These are phyloP conservation scores for Heliocybe sulcata DNA, from an alignment of 1,284 basidiomycete genomes.

Conservation along the genomic window DNA sequence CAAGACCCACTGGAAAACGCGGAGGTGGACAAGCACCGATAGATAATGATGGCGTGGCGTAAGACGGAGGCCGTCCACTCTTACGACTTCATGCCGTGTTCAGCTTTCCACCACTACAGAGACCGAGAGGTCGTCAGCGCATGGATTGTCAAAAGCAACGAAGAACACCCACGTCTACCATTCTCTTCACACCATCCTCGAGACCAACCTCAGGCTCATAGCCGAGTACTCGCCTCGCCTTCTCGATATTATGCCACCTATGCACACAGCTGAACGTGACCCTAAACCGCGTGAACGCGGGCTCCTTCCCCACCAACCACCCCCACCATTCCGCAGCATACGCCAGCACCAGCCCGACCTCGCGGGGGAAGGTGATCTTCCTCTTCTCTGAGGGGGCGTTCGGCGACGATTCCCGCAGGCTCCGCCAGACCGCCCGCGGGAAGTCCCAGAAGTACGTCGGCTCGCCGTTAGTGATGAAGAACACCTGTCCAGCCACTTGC, in stretches of 20 bases:
- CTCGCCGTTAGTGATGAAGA: slow-evolving; percentile 98
- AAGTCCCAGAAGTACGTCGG: slow-evolving; percentile 98
- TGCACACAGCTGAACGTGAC: slow-evolving; percentile 71
- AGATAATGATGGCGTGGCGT: not conserved
- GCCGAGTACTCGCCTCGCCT: slow-evolving; percentile 84
- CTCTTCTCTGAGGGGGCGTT: slow-evolving; percentile 23
- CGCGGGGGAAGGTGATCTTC: slow-evolving; percentile 51
- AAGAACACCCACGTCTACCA: slow-evolving; percentile 55
- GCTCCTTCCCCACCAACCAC: slow-evolving; percentile 73
- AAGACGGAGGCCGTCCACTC: too few relatives aligned
- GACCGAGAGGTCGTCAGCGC: not conserved
- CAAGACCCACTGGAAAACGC: too few relatives aligned
- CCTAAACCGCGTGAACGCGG: slow-evolving; percentile 87
- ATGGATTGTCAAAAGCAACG: too few relatives aligned
- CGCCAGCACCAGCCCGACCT: slow-evolving; percentile 66
- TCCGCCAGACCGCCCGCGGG: slow-evolving; percentile 78
- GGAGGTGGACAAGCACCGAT: not conserved
- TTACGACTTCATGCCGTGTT: slow-evolving; percentile 11
- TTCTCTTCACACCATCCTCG: slow-evolving; percentile 80
- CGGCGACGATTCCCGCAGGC: slow-evolving; percentile 58
- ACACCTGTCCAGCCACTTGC: slow-evolving; percentile 87
- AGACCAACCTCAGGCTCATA: slow-evolving; percentile 91
- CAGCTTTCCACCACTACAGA: slow-evolving; percentile 37
- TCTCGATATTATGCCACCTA: slow-evolving; percentile 95
- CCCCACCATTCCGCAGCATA: slow-evolving; percentile 70